A percentile compares a stretch with the other conserved stretches of the same genome.
These are phyloP conservation scores for Arthroderma sp. DNA, from an alignment of 2,329 filamentous ascomycete genomes.

Conservation along the genomic window DNA sequence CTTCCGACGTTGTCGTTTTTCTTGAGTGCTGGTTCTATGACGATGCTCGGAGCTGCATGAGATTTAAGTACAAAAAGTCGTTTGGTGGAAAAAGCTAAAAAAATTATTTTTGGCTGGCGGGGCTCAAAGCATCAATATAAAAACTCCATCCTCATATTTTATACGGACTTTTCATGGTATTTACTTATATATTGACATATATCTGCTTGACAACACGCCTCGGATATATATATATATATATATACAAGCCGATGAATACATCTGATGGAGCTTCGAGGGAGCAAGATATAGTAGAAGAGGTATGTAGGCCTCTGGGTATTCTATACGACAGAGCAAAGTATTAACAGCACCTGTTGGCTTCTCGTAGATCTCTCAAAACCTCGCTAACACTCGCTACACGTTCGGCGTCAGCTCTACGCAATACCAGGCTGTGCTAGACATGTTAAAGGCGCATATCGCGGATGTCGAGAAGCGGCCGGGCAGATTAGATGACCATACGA, in stretches of 20 bases:
- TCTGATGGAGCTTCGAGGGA: not conserved
- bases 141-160: no score
- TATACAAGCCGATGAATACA: not conserved
- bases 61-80: no score
- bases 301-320: not conserved
- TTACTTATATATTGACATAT: no score
- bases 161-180: no score
- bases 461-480: conserved; percentile 16
- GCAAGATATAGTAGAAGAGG: not conserved
- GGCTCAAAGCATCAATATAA: no score
- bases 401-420: conserved; percentile 29
- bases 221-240: not conserved
- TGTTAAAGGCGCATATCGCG: conserved; percentile 25
- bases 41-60: no score
- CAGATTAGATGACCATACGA: not conserved
- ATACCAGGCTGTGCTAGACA: conserved; percentile 27
- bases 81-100: no score
- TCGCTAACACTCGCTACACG: conserved; percentile 30
- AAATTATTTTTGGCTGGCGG: no score
- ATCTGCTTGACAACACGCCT: no score
- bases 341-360: not conserved
- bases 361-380: conserved; percentile 31
- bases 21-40: not conserved
- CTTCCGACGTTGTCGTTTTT: not conserved
- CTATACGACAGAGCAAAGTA: no score